Base-by-base conservation (phyloP, 192 early-diverging fungal genomes). In the Podila clonocystis region DNA sequence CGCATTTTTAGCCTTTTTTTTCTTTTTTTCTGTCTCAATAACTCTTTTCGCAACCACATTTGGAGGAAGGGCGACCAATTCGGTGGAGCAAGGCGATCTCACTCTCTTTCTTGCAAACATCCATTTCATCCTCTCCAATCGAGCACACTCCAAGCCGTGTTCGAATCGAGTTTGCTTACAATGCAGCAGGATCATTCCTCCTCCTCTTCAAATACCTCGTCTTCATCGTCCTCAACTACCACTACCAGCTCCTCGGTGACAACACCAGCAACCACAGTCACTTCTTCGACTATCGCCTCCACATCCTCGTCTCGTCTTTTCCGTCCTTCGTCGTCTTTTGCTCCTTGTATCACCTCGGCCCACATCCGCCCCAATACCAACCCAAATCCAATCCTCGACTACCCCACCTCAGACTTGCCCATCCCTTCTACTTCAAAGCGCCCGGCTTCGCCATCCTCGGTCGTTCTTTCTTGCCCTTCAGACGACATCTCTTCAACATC, bases 141-240 rank as follows among this genome's bases (percentile, higher is more conserved):
- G 41, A 63, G n/a, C 36, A 13, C 20, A n/a, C 13, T 8, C 8
- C 9, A 62, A 63, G 36, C 8, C 8, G 52, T n/a, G 24, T 9
- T 36, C 52, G n/a, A n/a, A 22, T 55, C 52, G 20, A 26, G 8
- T 22, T 55, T 24, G 8, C 24, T 22, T 55, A 55, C 52, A 55
- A 55, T 55, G 52, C 52, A 55, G n/a, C 52, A 55, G 52, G 22
- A 55, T 55, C 52, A 26, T 55, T 55, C 52, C 52, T 24, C 52
- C 52, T 55, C 52, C 52, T 26, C 52, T 55, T 55, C 52, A 11
- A 45, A 45, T 45, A 9, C 52, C 52, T 55, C 52, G 52, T 55
- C 52, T 26, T 55, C 52, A 55, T 26, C 52, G 52, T 55, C 52
- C 52, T 55, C 52, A 22, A 24, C 52, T 5, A 24, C 52, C 5